phyloP scores from a whole-genome alignment of 1,284 basidiomycete genomes.

The Naganishia liquefaciens region DNA sequence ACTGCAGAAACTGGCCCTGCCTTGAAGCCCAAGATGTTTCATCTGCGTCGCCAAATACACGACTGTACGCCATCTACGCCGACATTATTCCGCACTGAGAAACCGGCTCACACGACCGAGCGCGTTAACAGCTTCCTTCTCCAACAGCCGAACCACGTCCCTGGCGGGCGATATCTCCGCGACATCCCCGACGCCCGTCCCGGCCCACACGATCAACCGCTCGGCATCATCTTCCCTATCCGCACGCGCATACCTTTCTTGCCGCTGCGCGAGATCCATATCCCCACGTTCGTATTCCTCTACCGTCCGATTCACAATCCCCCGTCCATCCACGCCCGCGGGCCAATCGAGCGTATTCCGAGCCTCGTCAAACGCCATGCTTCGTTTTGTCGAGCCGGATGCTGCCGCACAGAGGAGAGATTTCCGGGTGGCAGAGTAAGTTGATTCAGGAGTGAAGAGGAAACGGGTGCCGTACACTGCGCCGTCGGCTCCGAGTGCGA shows the following conservation, averaged over 20 bases:
- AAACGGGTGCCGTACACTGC: conserved; percentile 32
- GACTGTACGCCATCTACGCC: too few species aligned
- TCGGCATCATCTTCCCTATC: conserved; percentile 21
- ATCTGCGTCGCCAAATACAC: too few species aligned
- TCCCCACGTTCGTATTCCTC: conserved; percentile 17
- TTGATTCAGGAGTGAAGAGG: conserved; percentile 30
- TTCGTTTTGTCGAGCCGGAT: conserved; percentile 12
- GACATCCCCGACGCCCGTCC: conserved; percentile 28
- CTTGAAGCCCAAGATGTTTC: too few species aligned
- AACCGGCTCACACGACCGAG: not conserved
- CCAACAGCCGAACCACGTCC: conserved; percentile 24
- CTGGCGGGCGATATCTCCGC: conserved; percentile 18
- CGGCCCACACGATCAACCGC: conserved; percentile 29
- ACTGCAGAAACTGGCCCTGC: too few species aligned
- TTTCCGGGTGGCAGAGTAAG: conserved; percentile 27
- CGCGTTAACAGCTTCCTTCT: conserved; percentile 24
- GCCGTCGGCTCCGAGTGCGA: conserved; percentile 33
- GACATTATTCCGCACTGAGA: too few species aligned
- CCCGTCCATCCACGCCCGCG: conserved; percentile 24
- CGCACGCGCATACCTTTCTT: conserved; percentile 21
- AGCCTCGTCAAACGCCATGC: conserved; percentile 31
- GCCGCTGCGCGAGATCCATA: not conserved
- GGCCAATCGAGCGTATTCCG: conserved; percentile 27
- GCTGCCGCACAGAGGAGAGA: conserved; percentile 7
- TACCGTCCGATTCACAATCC: conserved; percentile 27